Evolutionary conservation across 1,139 yeast species (phyloP), one percentile per base, ranked within the genome.

Genomic region (Candida pseudoviswanathii): DNA sequence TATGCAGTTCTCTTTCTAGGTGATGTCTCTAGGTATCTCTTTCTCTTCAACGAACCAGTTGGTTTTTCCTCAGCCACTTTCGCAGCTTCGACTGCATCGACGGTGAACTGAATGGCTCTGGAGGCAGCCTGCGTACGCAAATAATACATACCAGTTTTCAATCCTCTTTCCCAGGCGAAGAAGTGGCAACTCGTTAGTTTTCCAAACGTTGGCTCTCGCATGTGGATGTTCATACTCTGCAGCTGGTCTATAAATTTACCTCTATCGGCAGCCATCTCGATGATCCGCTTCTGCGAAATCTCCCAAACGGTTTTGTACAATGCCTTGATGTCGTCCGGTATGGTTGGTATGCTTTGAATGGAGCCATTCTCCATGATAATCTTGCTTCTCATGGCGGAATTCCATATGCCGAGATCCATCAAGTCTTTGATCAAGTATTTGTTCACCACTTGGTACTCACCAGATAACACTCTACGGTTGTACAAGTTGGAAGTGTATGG

Each of bases 61-160:
- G 46, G 50, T 2, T 47, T 46, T 21, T 47, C 24, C 16, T 49
- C 37, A 4, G 44, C 49, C 2, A 51, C 50, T 79, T 78, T 50
- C 9, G 49, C 47, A 1, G 60, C 58, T n/a, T 59, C 60, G 2
- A 54, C 51, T 1, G 47, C 42, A 63, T 89, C 96, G 43, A 92
- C 83, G 7, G 97, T 92, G 65, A 90, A 92, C 71, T 91, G 96
- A 59, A 92, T 92, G 31, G 98, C 96, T 47, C 94, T 85, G 29
- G 96, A 80, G 2, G 98, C 97, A 33, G 97, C 97, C 75, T 88
- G 95, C 4, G 98, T 92, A 66, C 98, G 82, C 66, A 94, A 75
- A 71, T 94, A 94, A 77, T 94, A 94, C 96, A 94, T 92, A 54
- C 99, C 99, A 4, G 99, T 94, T 79, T 94, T 94, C 65, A 94